Base-by-base conservation (phyloP, 1,139 yeast genomes). In the Debaryomycetaceae sp. region DNA sequence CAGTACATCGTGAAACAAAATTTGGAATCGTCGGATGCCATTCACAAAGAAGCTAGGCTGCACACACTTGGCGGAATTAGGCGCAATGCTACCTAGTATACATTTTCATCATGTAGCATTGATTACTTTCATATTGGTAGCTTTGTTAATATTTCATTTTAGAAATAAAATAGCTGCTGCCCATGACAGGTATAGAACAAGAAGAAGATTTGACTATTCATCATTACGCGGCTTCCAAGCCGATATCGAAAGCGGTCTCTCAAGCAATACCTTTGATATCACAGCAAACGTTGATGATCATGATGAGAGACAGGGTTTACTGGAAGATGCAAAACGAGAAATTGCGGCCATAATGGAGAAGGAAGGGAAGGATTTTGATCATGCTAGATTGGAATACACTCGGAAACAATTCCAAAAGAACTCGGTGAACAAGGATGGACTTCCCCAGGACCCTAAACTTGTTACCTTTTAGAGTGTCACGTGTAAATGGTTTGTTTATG, bases 201-300 rank as follows among this genome's bases (percentile, higher is more conserved):
- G 59, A 43, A 44, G 60, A 39, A 51, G 69, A 48, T 41, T 54
- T 39, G 43, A 59, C 23, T 62, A 62, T 42, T 43, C 47, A n/a
- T 43, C 47, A 8, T 40, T 62, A 6, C 36, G 52, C 29, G 68
- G 83, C 1, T 86, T 86, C 58, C 66, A 68, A 38, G 71, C 71
- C 11, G 95, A 87, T 59, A 56, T 81, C 23, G 87, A 81, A 42
- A 68, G 69, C n/a, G 96, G 96, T 0, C 64, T 87, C 35, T 68
- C 73, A 36, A 86, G 95, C 14, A 68, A 64, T 37, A 76, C 68
- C 35, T 87, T 87, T 56, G 80, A 84, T 58, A 60, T 87, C 29
- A 56, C 57, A 5, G 53, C 67, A 11, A 71, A 75, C 40, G 82
- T 84, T 47, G 53, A 69, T 11, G 57, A 49, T 23, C 60, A 63